Base-by-base conservation (phyloP, 345 rosid species). In the Citrus trifoliata region DNA sequence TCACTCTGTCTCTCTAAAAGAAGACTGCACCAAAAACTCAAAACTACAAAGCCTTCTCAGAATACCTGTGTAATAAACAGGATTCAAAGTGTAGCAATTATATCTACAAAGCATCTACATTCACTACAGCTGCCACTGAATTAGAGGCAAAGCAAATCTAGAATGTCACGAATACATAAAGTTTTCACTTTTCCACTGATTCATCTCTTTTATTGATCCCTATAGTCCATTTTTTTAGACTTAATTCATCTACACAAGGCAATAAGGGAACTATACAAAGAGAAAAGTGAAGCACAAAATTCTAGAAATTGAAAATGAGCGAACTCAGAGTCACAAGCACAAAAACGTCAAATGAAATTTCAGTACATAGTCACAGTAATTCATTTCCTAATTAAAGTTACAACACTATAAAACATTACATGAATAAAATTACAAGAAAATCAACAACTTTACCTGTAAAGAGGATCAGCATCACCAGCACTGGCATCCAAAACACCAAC, bases 381-480 rank as follows among this genome's bases (percentile, higher is more conserved):
- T 22, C 48, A 4, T 3, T 53, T 4, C 16, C 1, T 30, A 71
- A 55, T 6, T 21, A 67, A 51, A 76, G 7, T 4, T 28, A 6
- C 5, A 58, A 42, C 9, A 40, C 46, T 33, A 21, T 22, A 33
- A 56, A 32, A n/a, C 22, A 19, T 2, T 28, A 35, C 27, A 64
- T 1, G 40, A 68, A 48, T 5, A 21, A 35, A 24, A 28, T 46
- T 6, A 18, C 6, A 22, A 33, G 33, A 71, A 51, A 28, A 19
- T 76, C 64, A 14, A 69, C 33, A 79, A 42, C 37, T 7, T 74
- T 78, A 91, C 96, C 88, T 88, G 93, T 90, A 93, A 75, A 69
- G 73, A 55, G 89, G 93, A 87, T 93, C 90, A 51, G 89, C 88
- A 86, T 93, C 94, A 27, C 96, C 98, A 75, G 80, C 88, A 82